phyloP scores from a whole-genome alignment of 306 rosid genomes.

The Sophora flavescens region DNA sequence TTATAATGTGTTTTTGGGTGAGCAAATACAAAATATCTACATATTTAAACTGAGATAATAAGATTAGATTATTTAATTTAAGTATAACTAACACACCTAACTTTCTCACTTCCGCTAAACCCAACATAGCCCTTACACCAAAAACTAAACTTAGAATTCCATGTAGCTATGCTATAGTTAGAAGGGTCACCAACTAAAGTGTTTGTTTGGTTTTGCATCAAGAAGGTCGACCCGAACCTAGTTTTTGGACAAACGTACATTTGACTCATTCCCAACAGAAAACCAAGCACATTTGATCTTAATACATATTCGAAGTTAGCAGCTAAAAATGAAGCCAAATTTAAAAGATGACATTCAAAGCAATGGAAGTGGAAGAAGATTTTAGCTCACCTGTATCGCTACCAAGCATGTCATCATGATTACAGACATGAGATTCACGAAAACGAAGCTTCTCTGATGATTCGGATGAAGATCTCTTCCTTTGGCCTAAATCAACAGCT shows the following conservation, averaged over 20 bases:
- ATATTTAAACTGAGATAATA: too few species aligned
- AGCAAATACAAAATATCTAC: too few species aligned
- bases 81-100: too few species aligned
- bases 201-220: too few species aligned
- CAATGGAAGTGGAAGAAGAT: not conserved
- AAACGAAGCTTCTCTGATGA: constrained; percentile 35
- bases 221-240: too few species aligned
- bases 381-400: constrained; percentile 54
- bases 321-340: not conserved
- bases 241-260: too few species aligned
- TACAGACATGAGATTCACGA: constrained; percentile 34
- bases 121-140: too few species aligned
- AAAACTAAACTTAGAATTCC: too few species aligned
- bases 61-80: too few species aligned
- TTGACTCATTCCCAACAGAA: too few species aligned
- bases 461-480: constrained; percentile 34
- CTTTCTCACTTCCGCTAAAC: too few species aligned
- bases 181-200: not conserved
- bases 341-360: not conserved
- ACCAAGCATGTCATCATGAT: constrained; percentile 45
- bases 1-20: too few species aligned
- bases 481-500: constrained; percentile 34
- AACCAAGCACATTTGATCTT: not conserved
- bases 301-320: not conserved
- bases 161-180: not conserved